Percentiles rank a stretch among this genome's conserved stretches.
Conservation (phyloP, 257 asterid genomes). For the Knoxia roxburghii region DNA sequence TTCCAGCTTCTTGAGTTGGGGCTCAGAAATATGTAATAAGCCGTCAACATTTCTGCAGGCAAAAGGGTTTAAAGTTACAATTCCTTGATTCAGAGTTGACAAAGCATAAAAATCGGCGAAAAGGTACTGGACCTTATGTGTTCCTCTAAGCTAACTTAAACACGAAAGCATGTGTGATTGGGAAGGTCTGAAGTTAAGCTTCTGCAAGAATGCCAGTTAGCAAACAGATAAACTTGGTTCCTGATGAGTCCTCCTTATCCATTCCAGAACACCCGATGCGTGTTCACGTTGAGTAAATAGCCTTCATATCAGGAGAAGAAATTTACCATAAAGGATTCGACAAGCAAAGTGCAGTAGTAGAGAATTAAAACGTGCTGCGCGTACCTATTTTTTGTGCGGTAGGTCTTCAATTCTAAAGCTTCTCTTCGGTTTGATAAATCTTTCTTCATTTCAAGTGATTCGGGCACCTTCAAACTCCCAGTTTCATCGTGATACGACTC, state of each 20-base stretch:
- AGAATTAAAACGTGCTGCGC: background rate
- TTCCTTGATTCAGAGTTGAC: background rate
- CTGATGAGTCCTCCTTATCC: slow-evolving; percentile 83
- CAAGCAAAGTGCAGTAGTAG: background rate
- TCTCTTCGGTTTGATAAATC: slow-evolving; percentile 45
- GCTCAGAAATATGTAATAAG: background rate
- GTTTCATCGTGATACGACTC: slow-evolving; percentile 50
- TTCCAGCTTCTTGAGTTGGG: background rate
- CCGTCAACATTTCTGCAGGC: background rate
- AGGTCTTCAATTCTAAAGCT: slow-evolving; percentile 49
- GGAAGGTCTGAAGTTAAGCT: background rate
- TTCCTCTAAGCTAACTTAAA: slow-evolving; percentile 1
- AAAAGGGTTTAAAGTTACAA: background rate
- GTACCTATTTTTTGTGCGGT: slow-evolving; percentile 74
- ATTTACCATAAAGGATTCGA: background rate
- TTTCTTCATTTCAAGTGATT: slow-evolving; percentile 64
- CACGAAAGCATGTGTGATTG: background rate
- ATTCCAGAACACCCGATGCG: slow-evolving; percentile 51
- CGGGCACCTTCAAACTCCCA: slow-evolving; percentile 55
- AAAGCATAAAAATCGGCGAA: background rate
- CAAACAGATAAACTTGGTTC: slow-evolving; percentile 58
- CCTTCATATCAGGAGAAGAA: slow-evolving; percentile 35
- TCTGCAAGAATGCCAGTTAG: background rate
- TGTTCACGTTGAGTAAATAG: slow-evolving; percentile 59
- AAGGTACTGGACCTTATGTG: too few relatives aligned